These are phyloP conservation scores for Macrotyloma uniflorum DNA, from an alignment of 306 rosid genomes.

Conservation along the genomic window DNA sequence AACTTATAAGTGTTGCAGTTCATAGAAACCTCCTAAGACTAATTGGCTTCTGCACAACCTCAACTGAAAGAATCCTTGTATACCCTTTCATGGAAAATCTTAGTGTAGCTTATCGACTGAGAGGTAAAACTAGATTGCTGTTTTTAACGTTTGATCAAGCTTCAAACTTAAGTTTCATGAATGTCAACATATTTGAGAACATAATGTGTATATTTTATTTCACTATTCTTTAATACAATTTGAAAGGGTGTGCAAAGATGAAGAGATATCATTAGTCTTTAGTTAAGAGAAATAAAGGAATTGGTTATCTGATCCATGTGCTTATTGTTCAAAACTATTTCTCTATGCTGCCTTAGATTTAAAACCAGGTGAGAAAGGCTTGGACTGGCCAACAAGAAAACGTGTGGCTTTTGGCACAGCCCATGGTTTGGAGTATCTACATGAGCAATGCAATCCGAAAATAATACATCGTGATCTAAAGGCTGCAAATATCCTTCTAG, in stretches of 20 bases:
- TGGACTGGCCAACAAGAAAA: slow-evolving; percentile 58
- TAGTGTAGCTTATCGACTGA: slow-evolving; percentile 78
- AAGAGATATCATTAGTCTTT: neutral
- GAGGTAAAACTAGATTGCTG: slow-evolving; percentile 64
- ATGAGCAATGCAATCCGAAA: slow-evolving; percentile 89
- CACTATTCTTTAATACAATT: neutral
- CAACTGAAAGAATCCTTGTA: slow-evolving; percentile 90
- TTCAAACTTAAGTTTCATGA: neutral
- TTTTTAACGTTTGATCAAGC: neutral
- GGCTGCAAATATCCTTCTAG: slow-evolving; percentile 92
- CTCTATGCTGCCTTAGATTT: slow-evolving; percentile 39
- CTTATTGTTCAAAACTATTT: slow-evolving; percentile 22
- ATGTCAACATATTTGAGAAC: neutral
- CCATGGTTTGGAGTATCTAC: slow-evolving; percentile 80
- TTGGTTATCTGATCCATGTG: neutral
- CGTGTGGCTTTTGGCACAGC: slow-evolving; percentile 59
- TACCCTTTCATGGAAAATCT: slow-evolving; percentile 97
- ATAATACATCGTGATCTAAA: slow-evolving; percentile 93
- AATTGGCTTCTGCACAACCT: slow-evolving; percentile 80
- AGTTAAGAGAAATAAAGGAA: neutral
- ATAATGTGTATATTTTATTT: neutral
- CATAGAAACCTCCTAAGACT: slow-evolving; percentile 84
- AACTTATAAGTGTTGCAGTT: slow-evolving; percentile 87
- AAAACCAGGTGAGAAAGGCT: slow-evolving; percentile 54
- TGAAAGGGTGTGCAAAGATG: neutral